A percentile compares a stretch with the other conserved stretches of the same genome.
These are phyloP conservation scores for Fusarium pseudoanthophilum DNA, from an alignment of 2,329 filamentous ascomycete genomes.

Conservation along the genomic window DNA sequence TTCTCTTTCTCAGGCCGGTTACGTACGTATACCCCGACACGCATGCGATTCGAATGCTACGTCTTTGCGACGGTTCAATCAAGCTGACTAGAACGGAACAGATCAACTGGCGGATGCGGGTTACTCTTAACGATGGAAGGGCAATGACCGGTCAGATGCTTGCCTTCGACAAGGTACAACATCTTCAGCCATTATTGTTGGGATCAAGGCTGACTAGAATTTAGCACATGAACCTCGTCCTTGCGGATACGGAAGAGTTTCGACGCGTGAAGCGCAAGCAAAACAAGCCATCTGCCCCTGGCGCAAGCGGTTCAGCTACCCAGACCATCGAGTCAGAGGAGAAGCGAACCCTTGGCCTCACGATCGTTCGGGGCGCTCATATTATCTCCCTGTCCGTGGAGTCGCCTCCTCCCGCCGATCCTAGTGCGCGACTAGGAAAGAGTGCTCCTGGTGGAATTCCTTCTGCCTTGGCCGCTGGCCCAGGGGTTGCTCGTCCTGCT, in stretches of 20 bases:
- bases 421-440: conserved; percentile 87
- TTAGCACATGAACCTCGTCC: conserved; percentile 98
- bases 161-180: conserved; percentile 90
- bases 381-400: conserved; percentile 96
- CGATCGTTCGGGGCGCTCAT: conserved; percentile 92
- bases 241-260: conserved; percentile 98
- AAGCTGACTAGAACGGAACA: conserved; percentile 52
- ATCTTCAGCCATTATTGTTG: not conserved
- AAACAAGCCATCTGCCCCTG: conserved; percentile 75
- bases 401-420: conserved; percentile 93
- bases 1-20: conserved; percentile 70
- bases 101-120: conserved; percentile 99
- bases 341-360: conserved; percentile 95
- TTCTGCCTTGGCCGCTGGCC: conserved; percentile 80
- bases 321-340: conserved; percentile 89
- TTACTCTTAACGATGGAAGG: conserved; percentile 92
- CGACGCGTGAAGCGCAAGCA: conserved; percentile 88
- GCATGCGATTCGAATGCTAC: conserved; percentile 1
- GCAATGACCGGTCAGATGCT: conserved; percentile 99
- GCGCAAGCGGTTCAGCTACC: conserved; percentile 67
- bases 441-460: conserved; percentile 74
- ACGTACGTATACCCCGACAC: conserved; percentile 64
- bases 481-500: conserved; percentile 90
- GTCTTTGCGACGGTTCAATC: not conserved
- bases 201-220: conserved; percentile 17